Conservation (phyloP, 768 basidiomycete genomes). For the Agaricus sinodeliciosus region DNA sequence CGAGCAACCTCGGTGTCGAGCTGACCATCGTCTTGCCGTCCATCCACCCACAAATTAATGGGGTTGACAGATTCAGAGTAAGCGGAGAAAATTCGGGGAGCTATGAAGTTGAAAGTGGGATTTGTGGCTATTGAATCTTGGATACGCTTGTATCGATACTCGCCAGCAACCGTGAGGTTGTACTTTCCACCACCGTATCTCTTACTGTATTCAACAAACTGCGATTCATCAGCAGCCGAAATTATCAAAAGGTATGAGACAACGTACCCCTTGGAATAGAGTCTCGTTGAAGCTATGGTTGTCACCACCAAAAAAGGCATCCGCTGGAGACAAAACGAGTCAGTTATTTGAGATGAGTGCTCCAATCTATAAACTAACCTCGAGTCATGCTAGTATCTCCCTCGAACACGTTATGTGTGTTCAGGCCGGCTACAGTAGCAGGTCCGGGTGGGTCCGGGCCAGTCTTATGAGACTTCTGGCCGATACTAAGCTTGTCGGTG, state of each 20-base stretch:
- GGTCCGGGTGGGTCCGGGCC: constrained; percentile 15
- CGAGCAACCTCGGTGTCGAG: constrained; percentile 13
- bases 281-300: constrained; percentile 18
- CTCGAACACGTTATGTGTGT: constrained; percentile 16
- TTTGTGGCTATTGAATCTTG: constrained; percentile 17
- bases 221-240: neutral
- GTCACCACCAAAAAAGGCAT: constrained; percentile 15
- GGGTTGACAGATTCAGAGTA: constrained; percentile 15
- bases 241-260: too few species aligned
- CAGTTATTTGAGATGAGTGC: neutral
- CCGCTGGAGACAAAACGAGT: neutral
- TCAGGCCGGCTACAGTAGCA: constrained; percentile 16
- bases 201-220: constrained; percentile 15
- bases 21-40: constrained; percentile 11
- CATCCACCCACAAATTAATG: constrained; percentile 16
- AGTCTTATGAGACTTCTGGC: constrained; percentile 13
- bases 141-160: constrained; percentile 13
- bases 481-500: constrained; percentile 16
- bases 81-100: constrained; percentile 13
- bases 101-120: constrained; percentile 13
- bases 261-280: constrained; percentile 14
- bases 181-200: constrained; percentile 17
- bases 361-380: neutral
- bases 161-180: constrained; percentile 13
- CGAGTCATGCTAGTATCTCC: constrained; percentile 14